phyloP scores from a whole-genome alignment of 257 asterid species.

The Solanum sparsipilum region DNA sequence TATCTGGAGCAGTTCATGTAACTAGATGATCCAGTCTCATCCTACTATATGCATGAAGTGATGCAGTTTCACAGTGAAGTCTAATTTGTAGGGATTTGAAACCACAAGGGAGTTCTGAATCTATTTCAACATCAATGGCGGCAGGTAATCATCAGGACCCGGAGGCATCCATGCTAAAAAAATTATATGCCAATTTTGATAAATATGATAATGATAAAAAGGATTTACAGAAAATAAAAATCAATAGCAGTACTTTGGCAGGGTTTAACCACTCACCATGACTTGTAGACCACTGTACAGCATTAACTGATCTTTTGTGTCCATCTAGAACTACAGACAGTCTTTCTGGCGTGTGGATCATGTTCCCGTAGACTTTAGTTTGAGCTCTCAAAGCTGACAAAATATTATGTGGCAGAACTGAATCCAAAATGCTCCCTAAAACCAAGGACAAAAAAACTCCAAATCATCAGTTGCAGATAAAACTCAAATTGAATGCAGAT shows the following conservation, averaged over 20 bases:
- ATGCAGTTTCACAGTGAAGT: background rate
- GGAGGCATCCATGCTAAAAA: background rate
- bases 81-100: background rate
- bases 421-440: slow-evolving; percentile 49
- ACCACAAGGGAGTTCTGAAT: background rate
- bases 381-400: slow-evolving; percentile 39
- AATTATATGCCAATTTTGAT: background rate
- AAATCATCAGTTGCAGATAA: background rate
- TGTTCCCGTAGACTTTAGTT: slow-evolving; percentile 9
- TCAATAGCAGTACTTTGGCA: background rate
- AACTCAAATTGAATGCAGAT: background rate
- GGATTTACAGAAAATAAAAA: background rate
- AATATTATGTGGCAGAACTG: slow-evolving; percentile 43
- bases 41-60: background rate
- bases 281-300: slow-evolving; percentile 70
- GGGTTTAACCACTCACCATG: slow-evolving; percentile 40
- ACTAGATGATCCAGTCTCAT: background rate
- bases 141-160: background rate
- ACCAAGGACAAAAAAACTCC: slow-evolving; percentile 10
- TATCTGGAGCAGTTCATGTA: background rate
- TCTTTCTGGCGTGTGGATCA: slow-evolving; percentile 24
- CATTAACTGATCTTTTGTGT: slow-evolving; percentile 62
- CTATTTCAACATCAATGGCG: background rate
- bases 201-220: background rate
- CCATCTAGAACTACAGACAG: slow-evolving; percentile 48